These are phyloP conservation scores for Lippia alba DNA, from an alignment of 305 asterid species.

Conservation along the genomic window DNA sequence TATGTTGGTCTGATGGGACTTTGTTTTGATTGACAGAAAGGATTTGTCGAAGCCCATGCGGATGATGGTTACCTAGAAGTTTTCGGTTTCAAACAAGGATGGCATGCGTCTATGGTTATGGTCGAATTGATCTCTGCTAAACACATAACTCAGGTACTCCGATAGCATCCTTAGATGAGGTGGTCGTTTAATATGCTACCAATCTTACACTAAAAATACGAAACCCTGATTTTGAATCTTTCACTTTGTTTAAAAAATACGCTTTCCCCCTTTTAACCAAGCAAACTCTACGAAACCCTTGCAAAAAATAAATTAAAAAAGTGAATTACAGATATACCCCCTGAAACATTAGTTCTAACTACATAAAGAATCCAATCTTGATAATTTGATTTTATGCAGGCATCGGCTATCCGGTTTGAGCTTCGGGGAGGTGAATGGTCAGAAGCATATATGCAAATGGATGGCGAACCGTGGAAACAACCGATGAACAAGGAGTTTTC, in stretches of 20 bases:
- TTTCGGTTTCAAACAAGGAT: slow-evolving; percentile 94
- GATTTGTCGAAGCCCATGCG: slow-evolving; percentile 88
- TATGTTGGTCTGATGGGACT: slow-evolving; percentile 10
- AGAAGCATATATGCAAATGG: slow-evolving; percentile 95
- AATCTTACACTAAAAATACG: too few species aligned
- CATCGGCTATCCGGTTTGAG: slow-evolving; percentile 86
- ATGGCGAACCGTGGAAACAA: slow-evolving; percentile 98
- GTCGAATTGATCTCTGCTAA: slow-evolving; percentile 87
- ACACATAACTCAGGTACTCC: slow-evolving; percentile 91
- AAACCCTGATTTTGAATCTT: too few species aligned
- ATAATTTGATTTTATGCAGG: slow-evolving; percentile 44
- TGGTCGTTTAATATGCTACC: too few species aligned
- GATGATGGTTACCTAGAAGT: slow-evolving; percentile 89
- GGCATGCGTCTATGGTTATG: slow-evolving; percentile 99
- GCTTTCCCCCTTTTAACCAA: too few species aligned
- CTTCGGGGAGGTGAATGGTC: slow-evolving; percentile 96
- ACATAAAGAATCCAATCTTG: too few species aligned
- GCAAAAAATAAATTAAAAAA: too few species aligned
- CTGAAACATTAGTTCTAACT: too few species aligned
- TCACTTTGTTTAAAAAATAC: too few species aligned
- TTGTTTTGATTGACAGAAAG: slow-evolving; percentile 55
- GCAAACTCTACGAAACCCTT: too few species aligned
- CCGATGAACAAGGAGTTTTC: slow-evolving; percentile 80
- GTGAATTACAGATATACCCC: too few species aligned
- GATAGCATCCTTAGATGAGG: neutral